Base-by-base conservation (phyloP, 495 filamentous ascomycete genomes). In the Lineolata rhizophorae region DNA sequence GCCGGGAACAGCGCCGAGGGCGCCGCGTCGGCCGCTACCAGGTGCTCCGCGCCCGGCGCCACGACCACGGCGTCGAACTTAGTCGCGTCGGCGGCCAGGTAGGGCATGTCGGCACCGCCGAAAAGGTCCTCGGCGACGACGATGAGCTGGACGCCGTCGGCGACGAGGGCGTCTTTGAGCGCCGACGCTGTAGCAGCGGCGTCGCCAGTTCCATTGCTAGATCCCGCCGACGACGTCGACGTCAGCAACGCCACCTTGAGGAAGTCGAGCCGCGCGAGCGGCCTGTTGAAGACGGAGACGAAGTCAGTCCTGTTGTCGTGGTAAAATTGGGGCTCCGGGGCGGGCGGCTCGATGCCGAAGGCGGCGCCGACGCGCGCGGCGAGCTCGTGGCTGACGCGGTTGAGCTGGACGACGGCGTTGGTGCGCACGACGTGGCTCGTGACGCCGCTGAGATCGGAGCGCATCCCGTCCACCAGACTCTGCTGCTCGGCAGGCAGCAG, bases 391-490 rank as follows among this genome's bases (percentile, higher is more conserved):
- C 60, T 64, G 31, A 83, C 60, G 12, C 57, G 58, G 56, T 83
- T 84, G 10, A 84, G 60, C 37, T 83, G 77, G 14, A 58, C 52
- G 15, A 81, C 57, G 1, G 74, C 65, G 38, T 77, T 77, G 32
- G 56, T 39, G 50, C 60, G 63, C 11, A 82, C 72, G 16, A 54
- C 40, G 1, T 41, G 28, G 30, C 63, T 72, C 34, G 58, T 49
- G 26, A 81, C 38, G 24, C 75, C 63, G 5, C 65, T 60, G 4
- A 60, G 54, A 48, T 84, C 76, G 51, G 83, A 84, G 18, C 77
- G 72, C 35, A 80, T 67, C 1, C 73, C 76, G 51, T 84, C 74
- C 51, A 84, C 60, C 35, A 80, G 46, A 49, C 80, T 73, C 45
- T 84, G 77, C 46, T 81, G 65, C 43, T 82, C 77, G 0, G 65